phyloP scores from a whole-genome alignment of 768 basidiomycete species.

The Hypholoma sublateritium region DNA sequence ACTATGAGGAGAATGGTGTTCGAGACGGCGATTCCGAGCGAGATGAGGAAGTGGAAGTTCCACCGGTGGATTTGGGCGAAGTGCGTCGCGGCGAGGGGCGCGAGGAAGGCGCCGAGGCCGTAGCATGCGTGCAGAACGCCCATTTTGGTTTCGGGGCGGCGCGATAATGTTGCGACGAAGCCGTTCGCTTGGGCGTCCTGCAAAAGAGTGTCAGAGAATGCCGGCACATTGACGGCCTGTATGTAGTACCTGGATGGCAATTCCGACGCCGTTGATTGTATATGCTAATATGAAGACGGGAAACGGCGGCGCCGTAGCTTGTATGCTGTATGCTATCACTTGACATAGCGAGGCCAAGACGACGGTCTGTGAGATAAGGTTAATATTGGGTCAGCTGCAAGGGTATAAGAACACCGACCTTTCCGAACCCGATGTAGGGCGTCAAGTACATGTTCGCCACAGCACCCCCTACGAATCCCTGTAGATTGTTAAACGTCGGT shows the following conservation, averaged over 20 bases:
- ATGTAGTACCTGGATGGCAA: constrained; percentile 42
- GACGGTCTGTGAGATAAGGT: constrained; percentile 13
- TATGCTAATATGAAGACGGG: constrained; percentile 56
- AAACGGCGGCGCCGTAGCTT: constrained; percentile 60
- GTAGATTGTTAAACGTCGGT: neutral
- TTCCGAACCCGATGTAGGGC: constrained; percentile 41
- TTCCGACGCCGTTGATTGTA: constrained; percentile 41
- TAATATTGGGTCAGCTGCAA: neutral
- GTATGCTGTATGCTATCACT: constrained; percentile 51
- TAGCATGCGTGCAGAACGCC: constrained; percentile 49
- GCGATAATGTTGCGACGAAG: constrained; percentile 59
- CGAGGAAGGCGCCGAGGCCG: constrained; percentile 61
- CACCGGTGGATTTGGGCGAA: constrained; percentile 66
- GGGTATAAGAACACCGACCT: constrained; percentile 23
- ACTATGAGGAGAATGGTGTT: constrained; percentile 51
- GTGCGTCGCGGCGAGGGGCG: constrained; percentile 81
- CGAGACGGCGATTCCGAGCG: constrained; percentile 61
- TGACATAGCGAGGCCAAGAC: constrained; percentile 47
- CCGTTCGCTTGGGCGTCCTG: constrained; percentile 76
- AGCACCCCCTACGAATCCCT: constrained; percentile 44
- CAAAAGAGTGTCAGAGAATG: neutral
- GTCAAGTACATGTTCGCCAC: constrained; percentile 38
- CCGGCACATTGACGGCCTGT: neutral
- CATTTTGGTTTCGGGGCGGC: constrained; percentile 65
- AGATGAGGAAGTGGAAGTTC: constrained; percentile 78